phyloP scores from a whole-genome alignment of 306 rosid species.

The Casuarina glauca region DNA sequence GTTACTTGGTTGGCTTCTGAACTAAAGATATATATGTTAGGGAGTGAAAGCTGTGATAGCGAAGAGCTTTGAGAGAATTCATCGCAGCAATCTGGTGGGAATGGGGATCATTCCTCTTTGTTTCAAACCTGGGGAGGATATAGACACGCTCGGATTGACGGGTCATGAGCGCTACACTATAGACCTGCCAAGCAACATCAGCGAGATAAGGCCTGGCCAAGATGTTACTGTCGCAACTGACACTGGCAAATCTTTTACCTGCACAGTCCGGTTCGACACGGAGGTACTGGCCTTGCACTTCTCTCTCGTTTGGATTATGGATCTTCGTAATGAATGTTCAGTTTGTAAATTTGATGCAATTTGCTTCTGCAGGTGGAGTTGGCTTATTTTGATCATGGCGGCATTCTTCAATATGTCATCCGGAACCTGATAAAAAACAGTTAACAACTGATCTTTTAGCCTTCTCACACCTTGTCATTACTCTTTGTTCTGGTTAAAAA shows the following conservation, averaged over 20 bases:
- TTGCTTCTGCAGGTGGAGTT: conserved; percentile 35
- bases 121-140: conserved; percentile 45
- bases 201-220: conserved; percentile 41
- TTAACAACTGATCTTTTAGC: not conserved
- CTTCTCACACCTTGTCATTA: too few relatives aligned
- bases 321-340: not conserved
- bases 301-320: not conserved
- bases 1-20: not conserved
- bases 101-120: conserved; percentile 9
- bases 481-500: too few relatives aligned
- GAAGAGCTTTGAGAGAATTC: conserved; percentile 48
- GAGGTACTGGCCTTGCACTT: conserved; percentile 12
- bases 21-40: conserved; percentile 7
- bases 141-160: conserved; percentile 36
- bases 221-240: conserved; percentile 38
- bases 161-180: conserved; percentile 41
- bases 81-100: conserved; percentile 30
- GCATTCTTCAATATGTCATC: conserved; percentile 39
- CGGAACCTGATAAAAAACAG: conserved; percentile 28
- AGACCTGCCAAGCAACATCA: conserved; percentile 29
- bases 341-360: not conserved
- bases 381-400: conserved; percentile 40
- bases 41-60: conserved; percentile 54
- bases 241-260: conserved; percentile 34
- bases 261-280: conserved; percentile 38